phyloP scores from a whole-genome alignment of 345 rosid genomes.

The Melastoma malabathricum region DNA sequence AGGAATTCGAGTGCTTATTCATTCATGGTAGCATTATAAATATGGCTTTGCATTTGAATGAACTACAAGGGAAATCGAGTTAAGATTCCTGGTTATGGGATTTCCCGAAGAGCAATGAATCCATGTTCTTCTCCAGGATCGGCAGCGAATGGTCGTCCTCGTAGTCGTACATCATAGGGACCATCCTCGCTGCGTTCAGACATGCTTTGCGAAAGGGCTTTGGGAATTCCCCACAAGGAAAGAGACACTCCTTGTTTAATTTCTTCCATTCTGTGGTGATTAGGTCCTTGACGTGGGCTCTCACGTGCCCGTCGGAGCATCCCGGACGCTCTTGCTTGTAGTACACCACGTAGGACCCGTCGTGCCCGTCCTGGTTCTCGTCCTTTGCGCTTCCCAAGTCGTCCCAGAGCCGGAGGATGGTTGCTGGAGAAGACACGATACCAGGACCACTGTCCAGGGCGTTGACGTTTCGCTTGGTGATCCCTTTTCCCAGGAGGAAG shows the following conservation, averaged over 20 bases:
- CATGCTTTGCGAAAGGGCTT: conserved; percentile 18
- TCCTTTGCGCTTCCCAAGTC: conserved; percentile 53
- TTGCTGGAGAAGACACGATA: conserved; percentile 5
- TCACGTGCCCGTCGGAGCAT: conserved; percentile 15
- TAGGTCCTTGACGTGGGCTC: conserved; percentile 16
- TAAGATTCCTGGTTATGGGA: too few relatives aligned
- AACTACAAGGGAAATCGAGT: too few relatives aligned
- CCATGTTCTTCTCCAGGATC: conserved; percentile 18
- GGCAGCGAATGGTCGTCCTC: conserved; percentile 31
- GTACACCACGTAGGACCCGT: conserved; percentile 48
- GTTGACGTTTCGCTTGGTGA: conserved; percentile 18
- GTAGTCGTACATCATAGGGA: conserved; percentile 42
- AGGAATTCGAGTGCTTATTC: too few relatives aligned
- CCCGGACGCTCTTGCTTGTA: conserved; percentile 28
- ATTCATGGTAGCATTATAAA: too few relatives aligned
- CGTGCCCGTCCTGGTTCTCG: conserved; percentile 18
- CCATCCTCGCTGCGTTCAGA: conserved; percentile 41
- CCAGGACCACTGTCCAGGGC: conserved; percentile 12
- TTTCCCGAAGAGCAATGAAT: conserved; percentile 9
- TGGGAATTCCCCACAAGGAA: conserved; percentile 16
- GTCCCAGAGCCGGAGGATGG: conserved; percentile 42
- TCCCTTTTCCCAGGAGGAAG: conserved; percentile 31
- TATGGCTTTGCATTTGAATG: too few relatives aligned
- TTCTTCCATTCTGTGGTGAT: conserved; percentile 46
- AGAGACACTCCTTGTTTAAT: conserved; percentile 33